Conservation (phyloP, 768 basidiomycete species). For the Galerina marginata region DNA sequence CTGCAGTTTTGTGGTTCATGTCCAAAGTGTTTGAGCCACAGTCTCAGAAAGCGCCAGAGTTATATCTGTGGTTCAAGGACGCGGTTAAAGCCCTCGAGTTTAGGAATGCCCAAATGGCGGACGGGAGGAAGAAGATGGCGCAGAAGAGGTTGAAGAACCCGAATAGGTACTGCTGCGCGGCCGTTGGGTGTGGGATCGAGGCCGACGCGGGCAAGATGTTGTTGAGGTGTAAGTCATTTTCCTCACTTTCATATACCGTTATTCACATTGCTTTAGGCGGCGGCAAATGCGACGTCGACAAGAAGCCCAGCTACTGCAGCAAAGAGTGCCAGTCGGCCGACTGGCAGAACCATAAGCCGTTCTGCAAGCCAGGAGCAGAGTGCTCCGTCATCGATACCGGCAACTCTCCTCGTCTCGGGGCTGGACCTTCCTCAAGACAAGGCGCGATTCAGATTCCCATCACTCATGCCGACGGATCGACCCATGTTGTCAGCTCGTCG, state of each 20-base stretch:
- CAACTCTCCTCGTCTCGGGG: neutral
- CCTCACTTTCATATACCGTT: neutral
- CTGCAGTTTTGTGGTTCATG: conserved; percentile 28
- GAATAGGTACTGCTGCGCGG: conserved; percentile 35
- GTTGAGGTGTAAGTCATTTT: conserved; percentile 25
- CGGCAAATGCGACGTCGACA: conserved; percentile 29
- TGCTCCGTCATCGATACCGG: conserved; percentile 36
- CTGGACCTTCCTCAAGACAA: conserved; percentile 6
- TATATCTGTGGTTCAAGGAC: conserved; percentile 24
- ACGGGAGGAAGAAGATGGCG: conserved; percentile 22
- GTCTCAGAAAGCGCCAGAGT: conserved; percentile 12
- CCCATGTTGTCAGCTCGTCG: conserved; percentile 30
- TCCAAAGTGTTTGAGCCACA: conserved; percentile 18
- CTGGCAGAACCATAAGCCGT: conserved; percentile 42
- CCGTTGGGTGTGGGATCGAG: conserved; percentile 30
- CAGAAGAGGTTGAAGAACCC: conserved; percentile 30
- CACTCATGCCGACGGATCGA: conserved; percentile 26
- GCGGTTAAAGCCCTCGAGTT: conserved; percentile 26
- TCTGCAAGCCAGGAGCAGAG: conserved; percentile 35
- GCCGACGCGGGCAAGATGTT: conserved; percentile 32
- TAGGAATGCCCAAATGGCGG: conserved; percentile 21
- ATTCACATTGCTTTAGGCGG: neutral
- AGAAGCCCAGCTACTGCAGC: conserved; percentile 38
- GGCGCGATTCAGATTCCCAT: conserved; percentile 33
- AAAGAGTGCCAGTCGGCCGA: conserved; percentile 34